phyloP scores from a whole-genome alignment of 345 rosid genomes.

The Adansonia digitata region DNA sequence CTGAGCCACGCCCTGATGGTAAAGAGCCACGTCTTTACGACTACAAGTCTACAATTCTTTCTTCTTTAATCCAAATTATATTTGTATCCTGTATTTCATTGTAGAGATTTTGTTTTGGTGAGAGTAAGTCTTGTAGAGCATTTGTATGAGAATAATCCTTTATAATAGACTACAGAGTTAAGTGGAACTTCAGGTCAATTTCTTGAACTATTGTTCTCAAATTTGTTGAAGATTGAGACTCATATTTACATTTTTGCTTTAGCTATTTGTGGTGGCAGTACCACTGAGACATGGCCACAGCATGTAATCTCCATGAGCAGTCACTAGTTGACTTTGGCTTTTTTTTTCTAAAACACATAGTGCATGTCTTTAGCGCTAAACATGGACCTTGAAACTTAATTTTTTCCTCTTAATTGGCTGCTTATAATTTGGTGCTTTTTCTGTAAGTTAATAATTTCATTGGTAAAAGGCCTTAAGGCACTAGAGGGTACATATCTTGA shows the following conservation, averaged over 20 bases:
- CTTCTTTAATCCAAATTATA: not conserved
- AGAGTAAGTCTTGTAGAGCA: not conserved
- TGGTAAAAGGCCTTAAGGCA: not conserved
- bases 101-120: not conserved
- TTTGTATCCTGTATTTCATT: not conserved
- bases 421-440: not conserved
- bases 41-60: conserved; percentile 3
- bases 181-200: not conserved
- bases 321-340: too few relatives aligned
- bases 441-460: not conserved
- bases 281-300: not conserved
- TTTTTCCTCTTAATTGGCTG: not conserved
- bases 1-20: conserved; percentile 96
- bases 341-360: too few relatives aligned
- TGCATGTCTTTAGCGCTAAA: not conserved
- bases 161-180: not conserved
- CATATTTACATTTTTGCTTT: not conserved
- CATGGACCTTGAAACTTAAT: not conserved
- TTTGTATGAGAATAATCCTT: not conserved
- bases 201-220: not conserved
- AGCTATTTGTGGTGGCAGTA: not conserved
- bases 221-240: not conserved
- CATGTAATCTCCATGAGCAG: not conserved
- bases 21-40: conserved; percentile 12
- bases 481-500: not conserved